Evolutionary conservation across 2,329 filamentous ascomycete genomes (phyloP).

Genomic region (Trichoderma asperellum): DNA sequence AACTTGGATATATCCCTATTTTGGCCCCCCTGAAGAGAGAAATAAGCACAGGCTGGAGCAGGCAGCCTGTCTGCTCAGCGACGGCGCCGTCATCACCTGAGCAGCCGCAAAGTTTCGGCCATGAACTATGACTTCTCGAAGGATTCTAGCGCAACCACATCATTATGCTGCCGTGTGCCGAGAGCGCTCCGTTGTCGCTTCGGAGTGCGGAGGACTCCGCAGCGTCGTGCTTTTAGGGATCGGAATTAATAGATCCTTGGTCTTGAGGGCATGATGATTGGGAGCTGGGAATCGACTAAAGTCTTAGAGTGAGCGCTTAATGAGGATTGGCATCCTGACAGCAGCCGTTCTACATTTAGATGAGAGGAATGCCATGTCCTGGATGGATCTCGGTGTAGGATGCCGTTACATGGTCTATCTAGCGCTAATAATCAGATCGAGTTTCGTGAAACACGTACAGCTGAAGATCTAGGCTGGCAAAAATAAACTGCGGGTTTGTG

Average conservation of each 20-base stretch:
- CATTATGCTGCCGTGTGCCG: not conserved
- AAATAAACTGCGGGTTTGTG: not conserved
- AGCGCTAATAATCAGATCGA: not conserved
- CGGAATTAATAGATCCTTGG: not conserved
- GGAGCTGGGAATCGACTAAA: slow-evolving; percentile 2
- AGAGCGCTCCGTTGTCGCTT: slow-evolving; percentile 24
- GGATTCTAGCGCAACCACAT: slow-evolving; percentile 23
- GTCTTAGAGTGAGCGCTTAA: slow-evolving; percentile 4
- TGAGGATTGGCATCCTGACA: not conserved
- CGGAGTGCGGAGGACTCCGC: slow-evolving; percentile 27
- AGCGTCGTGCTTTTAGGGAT: slow-evolving; percentile 12
- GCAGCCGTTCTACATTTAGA: not conserved
- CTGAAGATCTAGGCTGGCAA: not conserved
- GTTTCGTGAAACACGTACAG: not conserved
- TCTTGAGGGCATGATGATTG: slow-evolving; percentile 7
- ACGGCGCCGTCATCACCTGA: slow-evolving; percentile 11
- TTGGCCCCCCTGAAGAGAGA: not conserved
- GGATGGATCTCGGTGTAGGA: not conserved
- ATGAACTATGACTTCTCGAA: slow-evolving; percentile 22
- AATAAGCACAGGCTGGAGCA: not conserved
- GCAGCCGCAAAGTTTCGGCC: not conserved
- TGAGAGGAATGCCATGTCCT: not conserved
- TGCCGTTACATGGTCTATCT: not conserved
- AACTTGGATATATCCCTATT: not conserved
- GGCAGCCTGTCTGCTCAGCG: not conserved